Base-by-base conservation (phyloP, 2,329 filamentous ascomycete genomes). In the Lithohypha guttulata region DNA sequence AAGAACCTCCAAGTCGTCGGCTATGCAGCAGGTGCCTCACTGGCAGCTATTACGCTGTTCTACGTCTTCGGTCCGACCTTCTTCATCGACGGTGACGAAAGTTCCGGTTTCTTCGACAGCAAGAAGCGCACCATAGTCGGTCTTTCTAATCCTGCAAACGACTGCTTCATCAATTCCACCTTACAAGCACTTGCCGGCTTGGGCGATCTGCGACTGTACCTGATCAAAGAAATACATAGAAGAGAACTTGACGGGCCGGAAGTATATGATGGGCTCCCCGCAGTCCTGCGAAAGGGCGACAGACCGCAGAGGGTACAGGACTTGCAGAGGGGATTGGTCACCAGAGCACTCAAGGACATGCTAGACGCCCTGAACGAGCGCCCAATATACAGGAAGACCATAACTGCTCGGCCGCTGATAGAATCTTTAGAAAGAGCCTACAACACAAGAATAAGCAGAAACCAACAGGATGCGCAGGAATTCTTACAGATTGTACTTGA, bases 51-150 rank as follows among this genome's bases (percentile, higher is more conserved):
- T 47, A 89, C 91, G 21, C 75, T 96, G 42, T 84, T 96, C 59
- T 98, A 96, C 63, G 89, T 96, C 52, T 96, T 98, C 63, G 86
- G 81, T 6, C 91, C 91, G n/a, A 96, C 87, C 37, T 96, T 89
- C 62, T 84, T 93, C 53, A 80, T 96, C 59, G 89, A 98, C 63
- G 78, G 80, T 56, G 82, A 91, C 41, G 73, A 79, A 36, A 67
- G 69, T 17, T 64, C 61, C 42, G 66, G 61, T 45, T 74, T 72
- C 40, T 64, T 64, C 30, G 64, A 51, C 40, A 64, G 65, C 46
- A 78, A 83, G 51, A 91, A 86, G 62, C 89, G 84, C 56, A 83
- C 84, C 43, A 84, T 93, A 29, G 86, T 96, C 40, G 91, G 91
- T 26, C 71, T 96, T 41, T 70, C 71, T 38, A 98, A 98, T 61